Evolutionary conservation across 345 rosid species (phyloP).

Genomic region (Populus deltoides): DNA sequence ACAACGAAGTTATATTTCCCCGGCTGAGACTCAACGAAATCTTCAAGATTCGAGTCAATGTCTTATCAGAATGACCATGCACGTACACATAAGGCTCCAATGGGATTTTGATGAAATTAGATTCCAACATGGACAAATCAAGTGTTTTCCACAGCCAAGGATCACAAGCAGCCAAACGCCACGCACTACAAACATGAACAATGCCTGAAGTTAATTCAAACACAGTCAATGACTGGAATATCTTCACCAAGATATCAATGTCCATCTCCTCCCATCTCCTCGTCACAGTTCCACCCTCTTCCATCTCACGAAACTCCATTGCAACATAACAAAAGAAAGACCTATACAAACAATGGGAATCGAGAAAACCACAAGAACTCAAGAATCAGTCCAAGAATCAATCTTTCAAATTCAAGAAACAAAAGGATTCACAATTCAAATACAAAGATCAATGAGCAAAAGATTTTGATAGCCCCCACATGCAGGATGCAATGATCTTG

Average conservation of each 20-base stretch:
- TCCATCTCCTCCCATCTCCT: constrained; percentile 87
- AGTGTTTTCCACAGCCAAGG: constrained; percentile 86
- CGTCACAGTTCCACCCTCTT: constrained; percentile 35
- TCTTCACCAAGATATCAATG: constrained; percentile 62
- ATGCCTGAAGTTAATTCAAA: constrained; percentile 57
- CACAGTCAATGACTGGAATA: constrained; percentile 56
- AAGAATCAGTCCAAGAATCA: neutral
- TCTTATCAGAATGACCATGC: constrained; percentile 49
- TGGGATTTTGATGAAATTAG: constrained; percentile 71
- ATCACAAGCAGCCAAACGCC: constrained; percentile 80
- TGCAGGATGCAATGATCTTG: neutral
- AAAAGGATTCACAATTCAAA: neutral
- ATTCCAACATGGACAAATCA: constrained; percentile 63
- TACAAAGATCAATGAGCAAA: neutral
- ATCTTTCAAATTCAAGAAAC: neutral
- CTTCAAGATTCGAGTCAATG: constrained; percentile 53
- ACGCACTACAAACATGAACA: constrained; percentile 73
- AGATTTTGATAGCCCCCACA: neutral
- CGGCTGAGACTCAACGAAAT: constrained; percentile 65
- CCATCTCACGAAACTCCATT: constrained; percentile 29
- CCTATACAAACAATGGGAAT: neutral
- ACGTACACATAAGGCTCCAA: constrained; percentile 77
- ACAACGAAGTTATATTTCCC: constrained; percentile 53
- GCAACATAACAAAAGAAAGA: neutral
- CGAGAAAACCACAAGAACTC: neutral